Base-by-base conservation (phyloP, 805 yeast species). In the Tanozyma kutaoensis region DNA sequence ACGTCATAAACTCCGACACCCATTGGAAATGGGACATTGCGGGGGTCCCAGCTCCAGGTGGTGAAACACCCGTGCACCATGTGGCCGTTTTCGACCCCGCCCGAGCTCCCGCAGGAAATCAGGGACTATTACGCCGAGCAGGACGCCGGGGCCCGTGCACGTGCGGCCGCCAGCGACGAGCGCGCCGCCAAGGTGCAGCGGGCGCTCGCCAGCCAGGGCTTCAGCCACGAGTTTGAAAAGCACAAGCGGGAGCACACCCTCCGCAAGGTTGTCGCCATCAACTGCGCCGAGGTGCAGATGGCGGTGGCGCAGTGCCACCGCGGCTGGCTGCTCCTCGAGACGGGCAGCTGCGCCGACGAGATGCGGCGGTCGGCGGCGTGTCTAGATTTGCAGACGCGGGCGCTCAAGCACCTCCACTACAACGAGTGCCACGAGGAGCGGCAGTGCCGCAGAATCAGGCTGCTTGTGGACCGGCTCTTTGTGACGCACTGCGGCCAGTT, bases 261-360 rank as follows among this genome's bases (percentile, higher is more conserved):
- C 0, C 38, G 42, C 15, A 39, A 40, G 16, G 62, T 46, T 1
- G 34, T 54, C 2, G 28, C 40, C 15, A 42, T 58, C 24, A 59
- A 59, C 38, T 59, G 66, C 32, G 50, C 62, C 3, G 66, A 59
- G 35, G 32, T 59, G 8, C 60, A 55, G 28, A 40, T 50, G 16
- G 42, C 48, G 16, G 61, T 56, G 18, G 29, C 51, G 15, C 55
- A 48, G 14, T 58, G 64, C 31, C 51, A 51, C 35, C 44, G 46
- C 23, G 47, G 47, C 8, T 50, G 55, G 52, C 42, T 40, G 29
- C 39, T 48, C 22, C 35, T 50, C 1, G 32, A 34, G 11, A 41
- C 50, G 5, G 37, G 32, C 11, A 42, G 33, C 25, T 59, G 66
- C 31, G 36, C 43, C 4, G 38, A 40, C 12, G 53, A 54, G 31